Evolutionary conservation across 768 basidiomycete genomes (phyloP), one percentile per base, ranked within the genome.

Genomic region (Kwoniella sp.): DNA sequence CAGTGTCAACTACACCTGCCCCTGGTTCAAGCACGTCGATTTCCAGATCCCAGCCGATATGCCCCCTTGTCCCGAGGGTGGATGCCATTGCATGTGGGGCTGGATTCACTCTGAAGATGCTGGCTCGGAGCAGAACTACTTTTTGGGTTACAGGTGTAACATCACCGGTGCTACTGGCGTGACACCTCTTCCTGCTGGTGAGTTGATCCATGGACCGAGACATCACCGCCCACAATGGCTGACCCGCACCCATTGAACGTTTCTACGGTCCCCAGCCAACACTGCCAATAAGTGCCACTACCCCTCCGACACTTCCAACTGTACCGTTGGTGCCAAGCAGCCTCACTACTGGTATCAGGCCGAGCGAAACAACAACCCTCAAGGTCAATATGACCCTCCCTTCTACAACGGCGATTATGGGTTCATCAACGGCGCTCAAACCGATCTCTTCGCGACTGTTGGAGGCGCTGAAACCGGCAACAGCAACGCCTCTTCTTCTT

Each of bases 381-480:
- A 75, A 54, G 73, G 63, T 13, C 34, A 61, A 15, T 73, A 76
- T 55, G 75, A 78, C 56, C 79, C 80, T 12, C 80, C 80, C 2
- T 75, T 73, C 63, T 80, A 76, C 58, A 81, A 81, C 68, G 69
- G 64, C 25, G 73, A 64, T 3, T 80, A 79, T 62, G 80, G 80
- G 11, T 80, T 74, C 57, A 66, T 69, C 63, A 67, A 81, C 55
- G 80, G 80, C n/a, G 79, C 79, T 17, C 80, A 81, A 64, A 76
- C 72, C 20, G 78, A 79, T 48, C 63, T 80, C 11, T 80, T 69
- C 58, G 72, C 74, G 22, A 55, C 55, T 34, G 56, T 65, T n/a
- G 63, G 63, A 13, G 51, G 57, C 26, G 51, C 26, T 26, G 22
- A 48, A 38, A 20, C 48, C 7, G 25, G 41, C 38, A 23, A 11